phyloP scores from a whole-genome alignment of 2,329 filamentous ascomycete genomes.

The Coniosporium tulheliwenetii region DNA sequence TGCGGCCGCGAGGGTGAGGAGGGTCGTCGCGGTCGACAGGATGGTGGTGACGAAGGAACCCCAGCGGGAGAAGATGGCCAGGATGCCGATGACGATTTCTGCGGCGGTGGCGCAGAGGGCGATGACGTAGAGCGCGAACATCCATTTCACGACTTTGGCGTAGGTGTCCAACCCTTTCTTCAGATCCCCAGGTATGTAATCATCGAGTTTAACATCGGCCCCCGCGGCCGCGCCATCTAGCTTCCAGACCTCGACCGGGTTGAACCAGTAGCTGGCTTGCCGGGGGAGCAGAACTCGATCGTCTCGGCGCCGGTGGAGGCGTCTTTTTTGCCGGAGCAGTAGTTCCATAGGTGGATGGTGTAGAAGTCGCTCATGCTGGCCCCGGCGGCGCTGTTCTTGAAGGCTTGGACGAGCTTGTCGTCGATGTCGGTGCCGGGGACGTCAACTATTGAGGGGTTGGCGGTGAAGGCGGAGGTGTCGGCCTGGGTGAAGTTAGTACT shows the following conservation, averaged over 20 bases:
- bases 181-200: conserved; percentile 47
- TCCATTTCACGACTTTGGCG: conserved; percentile 61
- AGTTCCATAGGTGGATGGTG: conserved; percentile 72
- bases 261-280: conserved; percentile 61
- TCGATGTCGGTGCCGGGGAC: conserved; percentile 12
- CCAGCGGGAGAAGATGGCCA: conserved; percentile 68
- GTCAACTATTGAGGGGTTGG: conserved; percentile 12
- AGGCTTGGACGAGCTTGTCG: conserved; percentile 22
- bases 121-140: conserved; percentile 65
- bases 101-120: conserved; percentile 53
- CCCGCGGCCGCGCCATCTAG: conserved; percentile 26
- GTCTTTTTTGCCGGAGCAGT: conserved; percentile 51
- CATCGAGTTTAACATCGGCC: conserved; percentile 12
- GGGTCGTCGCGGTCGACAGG: conserved; percentile 44
- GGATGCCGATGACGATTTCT: conserved; percentile 64
- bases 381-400: conserved; percentile 20
- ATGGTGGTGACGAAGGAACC: conserved; percentile 74
- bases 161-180: conserved; percentile 56
- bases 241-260: conserved; percentile 50
- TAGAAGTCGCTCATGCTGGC: conserved; percentile 56
- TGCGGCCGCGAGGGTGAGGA: conserved; percentile 50
- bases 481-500: conserved; percentile 8
- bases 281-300: conserved; percentile 51
- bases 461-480: conserved; percentile 19
- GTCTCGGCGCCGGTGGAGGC: conserved; percentile 27